A percentile compares a stretch with the other conserved stretches of the same genome.
Conservation (phyloP, 257 asterid species). For the Apocynum venetum region DNA sequence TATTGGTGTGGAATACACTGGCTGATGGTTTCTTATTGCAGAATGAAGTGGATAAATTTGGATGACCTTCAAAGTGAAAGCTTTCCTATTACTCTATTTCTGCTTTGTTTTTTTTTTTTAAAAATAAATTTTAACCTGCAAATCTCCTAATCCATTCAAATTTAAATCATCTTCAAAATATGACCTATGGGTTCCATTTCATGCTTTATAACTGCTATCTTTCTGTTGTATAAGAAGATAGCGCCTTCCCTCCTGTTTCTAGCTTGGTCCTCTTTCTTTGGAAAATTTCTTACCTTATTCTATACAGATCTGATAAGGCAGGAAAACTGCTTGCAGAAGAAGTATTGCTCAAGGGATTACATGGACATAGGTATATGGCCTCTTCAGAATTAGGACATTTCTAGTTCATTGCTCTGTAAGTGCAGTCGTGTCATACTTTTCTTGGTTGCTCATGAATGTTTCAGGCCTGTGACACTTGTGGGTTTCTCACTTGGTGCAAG, state of each 20-base stretch:
- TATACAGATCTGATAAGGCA: conserved; percentile 82
- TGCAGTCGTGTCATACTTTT: conserved; percentile 15
- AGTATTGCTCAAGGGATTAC: conserved; percentile 74
- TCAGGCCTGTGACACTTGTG: conserved; percentile 95
- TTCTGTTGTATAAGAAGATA: background rate
- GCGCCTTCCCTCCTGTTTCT: background rate
- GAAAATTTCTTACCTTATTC: conserved; percentile 14
- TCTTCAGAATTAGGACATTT: conserved; percentile 1
- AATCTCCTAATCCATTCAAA: background rate
- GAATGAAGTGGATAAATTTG: no score
- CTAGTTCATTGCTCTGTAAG: conserved; percentile 11
- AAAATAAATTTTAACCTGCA: background rate
- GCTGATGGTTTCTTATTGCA: background rate
- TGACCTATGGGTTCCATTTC: background rate
- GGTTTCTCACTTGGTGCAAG: conserved; percentile 98
- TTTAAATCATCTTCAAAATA: background rate
- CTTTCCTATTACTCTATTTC: no score
- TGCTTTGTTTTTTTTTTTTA: no score
- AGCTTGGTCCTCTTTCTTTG: background rate
- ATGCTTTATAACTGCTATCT: background rate
- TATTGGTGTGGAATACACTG: background rate
- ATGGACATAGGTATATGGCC: conserved; percentile 62
- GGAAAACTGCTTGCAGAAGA: conserved; percentile 91
- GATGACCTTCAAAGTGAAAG: no score
- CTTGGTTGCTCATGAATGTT: conserved; percentile 23